Conservation (phyloP, 768 basidiomycete genomes). For the Pleurotus tuoliensis region DNA sequence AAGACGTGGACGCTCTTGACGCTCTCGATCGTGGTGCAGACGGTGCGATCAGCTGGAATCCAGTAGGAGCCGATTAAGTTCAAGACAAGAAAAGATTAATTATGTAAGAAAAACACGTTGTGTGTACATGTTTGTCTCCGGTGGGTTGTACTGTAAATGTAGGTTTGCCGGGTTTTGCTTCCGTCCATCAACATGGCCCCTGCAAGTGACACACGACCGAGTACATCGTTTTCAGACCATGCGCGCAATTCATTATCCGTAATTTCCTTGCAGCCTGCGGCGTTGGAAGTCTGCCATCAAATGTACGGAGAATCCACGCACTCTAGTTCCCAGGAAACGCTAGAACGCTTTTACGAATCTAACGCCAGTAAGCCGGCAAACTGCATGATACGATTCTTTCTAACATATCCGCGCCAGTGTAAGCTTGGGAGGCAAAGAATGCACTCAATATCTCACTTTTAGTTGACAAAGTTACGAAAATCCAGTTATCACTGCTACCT, state of each 20-base stretch:
- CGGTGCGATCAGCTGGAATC: constrained; percentile 84
- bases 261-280: constrained; percentile 48
- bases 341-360: constrained; percentile 66
- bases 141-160: too few relatives aligned
- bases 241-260: constrained; percentile 29
- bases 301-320: constrained; percentile 59
- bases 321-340: constrained; percentile 37
- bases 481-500: constrained; percentile 71
- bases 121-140: too few relatives aligned
- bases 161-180: not conserved
- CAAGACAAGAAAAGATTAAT: too few relatives aligned
- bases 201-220: not conserved
- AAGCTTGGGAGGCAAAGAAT: constrained; percentile 20
- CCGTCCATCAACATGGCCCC: not conserved
- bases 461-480: constrained; percentile 62
- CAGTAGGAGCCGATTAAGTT: constrained; percentile 45
- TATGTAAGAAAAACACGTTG: too few relatives aligned
- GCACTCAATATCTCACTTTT: constrained; percentile 10
- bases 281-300: constrained; percentile 65
- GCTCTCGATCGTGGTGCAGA: constrained; percentile 66
- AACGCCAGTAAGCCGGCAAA: constrained; percentile 53
- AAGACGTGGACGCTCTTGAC: constrained; percentile 67
- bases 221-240: constrained; percentile 14
- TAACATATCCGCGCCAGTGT: constrained; percentile 28
- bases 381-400: constrained; percentile 3